phyloP scores from a whole-genome alignment of 192 early-diverging fungal species.

The Coemansia sp. region DNA sequence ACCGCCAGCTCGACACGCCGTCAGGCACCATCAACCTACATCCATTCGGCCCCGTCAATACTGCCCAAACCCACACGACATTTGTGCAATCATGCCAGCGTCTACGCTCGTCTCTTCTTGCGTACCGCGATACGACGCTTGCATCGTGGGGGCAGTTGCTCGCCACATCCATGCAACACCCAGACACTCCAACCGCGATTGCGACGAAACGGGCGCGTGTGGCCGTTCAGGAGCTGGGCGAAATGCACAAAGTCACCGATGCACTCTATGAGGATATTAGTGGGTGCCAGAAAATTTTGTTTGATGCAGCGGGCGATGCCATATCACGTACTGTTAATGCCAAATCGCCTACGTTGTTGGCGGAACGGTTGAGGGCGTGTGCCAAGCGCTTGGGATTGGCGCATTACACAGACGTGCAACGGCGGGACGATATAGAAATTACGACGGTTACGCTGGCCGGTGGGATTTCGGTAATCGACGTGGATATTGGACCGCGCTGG shows the following conservation, averaged over 20 bases:
- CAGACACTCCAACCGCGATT: not conserved
- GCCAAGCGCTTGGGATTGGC: constrained; percentile 40
- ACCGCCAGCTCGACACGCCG: constrained; percentile 29
- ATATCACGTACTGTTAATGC: constrained; percentile 18
- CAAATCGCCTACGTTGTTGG: constrained; percentile 14
- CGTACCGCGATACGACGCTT: constrained; percentile 43
- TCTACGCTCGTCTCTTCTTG: constrained; percentile 20
- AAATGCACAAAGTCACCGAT: constrained; percentile 40
- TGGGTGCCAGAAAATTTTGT: constrained; percentile 18
- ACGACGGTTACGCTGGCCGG: constrained; percentile 52
- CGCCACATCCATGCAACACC: constrained; percentile 2
- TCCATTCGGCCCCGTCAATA: constrained; percentile 43
- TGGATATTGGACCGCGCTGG: constrained; percentile 26
- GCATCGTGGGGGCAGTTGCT: constrained; percentile 32
- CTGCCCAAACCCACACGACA: constrained; percentile 21
- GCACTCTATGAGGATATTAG: constrained; percentile 27
- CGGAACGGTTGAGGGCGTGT: constrained; percentile 26
- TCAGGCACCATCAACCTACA: constrained; percentile 39
- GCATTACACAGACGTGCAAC: constrained; percentile 42
- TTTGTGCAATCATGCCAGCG: constrained; percentile 32
- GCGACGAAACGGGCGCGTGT: constrained; percentile 19
- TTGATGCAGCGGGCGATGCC: constrained; percentile 36
- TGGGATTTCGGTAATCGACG: constrained; percentile 44
- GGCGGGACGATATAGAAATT: not conserved
- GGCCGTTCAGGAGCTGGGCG: constrained; percentile 33